Evolutionary conservation across 2,329 filamentous ascomycete species (phyloP).

Genomic region (Penicillium sp.): DNA sequence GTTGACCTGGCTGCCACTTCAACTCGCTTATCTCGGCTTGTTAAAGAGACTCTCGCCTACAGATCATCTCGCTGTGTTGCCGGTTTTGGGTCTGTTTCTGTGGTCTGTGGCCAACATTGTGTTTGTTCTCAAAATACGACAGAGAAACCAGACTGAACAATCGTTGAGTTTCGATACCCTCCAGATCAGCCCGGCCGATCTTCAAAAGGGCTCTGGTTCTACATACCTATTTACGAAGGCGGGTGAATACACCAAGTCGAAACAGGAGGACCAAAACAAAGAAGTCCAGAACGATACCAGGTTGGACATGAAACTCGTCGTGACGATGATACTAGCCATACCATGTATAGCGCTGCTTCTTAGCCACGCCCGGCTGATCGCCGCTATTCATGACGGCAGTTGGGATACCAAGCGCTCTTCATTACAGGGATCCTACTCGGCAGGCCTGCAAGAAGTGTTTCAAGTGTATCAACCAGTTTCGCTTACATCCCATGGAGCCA

Average conservation of each 20-base stretch:
- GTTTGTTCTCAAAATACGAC: background rate
- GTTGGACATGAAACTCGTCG: background rate
- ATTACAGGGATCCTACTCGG: background rate
- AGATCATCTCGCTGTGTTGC: background rate
- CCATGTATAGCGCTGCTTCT: background rate
- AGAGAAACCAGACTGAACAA: background rate
- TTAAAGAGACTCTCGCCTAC: background rate
- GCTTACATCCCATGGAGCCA: constrained; percentile 40
- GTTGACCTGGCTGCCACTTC: constrained; percentile 1
- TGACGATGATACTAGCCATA: background rate
- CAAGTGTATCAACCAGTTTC: constrained; percentile 64
- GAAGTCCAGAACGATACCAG: background rate
- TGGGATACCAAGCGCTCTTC: background rate
- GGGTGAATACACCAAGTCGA: background rate
- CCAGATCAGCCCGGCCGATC: background rate
- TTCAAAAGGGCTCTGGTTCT: background rate
- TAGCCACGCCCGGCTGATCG: background rate
- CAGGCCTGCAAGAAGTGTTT: constrained; percentile 55
- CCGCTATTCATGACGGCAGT: background rate
- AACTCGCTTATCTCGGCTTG: background rate
- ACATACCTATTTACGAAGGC: background rate
- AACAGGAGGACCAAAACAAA: background rate
- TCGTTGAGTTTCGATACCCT: background rate
- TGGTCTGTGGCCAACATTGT: background rate
- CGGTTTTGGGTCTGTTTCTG: background rate